Percentiles rank a stretch among this genome's conserved stretches.
Conservation (phyloP, 345 rosid species). For the Alliaria petiolata region DNA sequence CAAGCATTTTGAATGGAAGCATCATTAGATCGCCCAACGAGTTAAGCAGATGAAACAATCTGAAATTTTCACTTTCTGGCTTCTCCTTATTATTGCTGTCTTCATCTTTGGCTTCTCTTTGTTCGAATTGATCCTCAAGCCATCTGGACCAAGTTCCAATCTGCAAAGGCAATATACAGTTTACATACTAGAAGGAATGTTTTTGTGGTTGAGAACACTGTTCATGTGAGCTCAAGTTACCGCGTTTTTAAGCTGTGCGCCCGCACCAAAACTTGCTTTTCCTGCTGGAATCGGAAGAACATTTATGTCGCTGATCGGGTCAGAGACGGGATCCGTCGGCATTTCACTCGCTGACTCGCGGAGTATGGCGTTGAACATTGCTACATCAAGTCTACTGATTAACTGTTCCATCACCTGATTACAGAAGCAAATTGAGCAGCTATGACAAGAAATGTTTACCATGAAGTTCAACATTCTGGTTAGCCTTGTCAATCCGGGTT, state of each 20-base stretch:
- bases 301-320: slow-evolving; percentile 79
- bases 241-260: slow-evolving; percentile 84
- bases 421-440: slow-evolving; percentile 4
- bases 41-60: slow-evolving; percentile 69
- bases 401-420: slow-evolving; percentile 87
- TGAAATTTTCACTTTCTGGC: slow-evolving; percentile 45
- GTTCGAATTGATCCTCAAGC: slow-evolving; percentile 81
- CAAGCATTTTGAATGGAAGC: slow-evolving; percentile 92
- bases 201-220: background rate
- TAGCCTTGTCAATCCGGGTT: background rate
- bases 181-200: background rate
- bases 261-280: slow-evolving; percentile 84
- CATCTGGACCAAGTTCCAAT: slow-evolving; percentile 95
- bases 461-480: background rate
- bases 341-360: slow-evolving; percentile 94
- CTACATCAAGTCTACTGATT: slow-evolving; percentile 82
- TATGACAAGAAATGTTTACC: background rate
- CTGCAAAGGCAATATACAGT: slow-evolving; percentile 30
- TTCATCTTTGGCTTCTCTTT: slow-evolving; percentile 45
- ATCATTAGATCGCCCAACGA: slow-evolving; percentile 93
- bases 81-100: slow-evolving; percentile 24
- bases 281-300: slow-evolving; percentile 95
- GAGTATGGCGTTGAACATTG: slow-evolving; percentile 97
- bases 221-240: slow-evolving; percentile 41
- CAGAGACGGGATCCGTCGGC: slow-evolving; percentile 97